Evolutionary conservation across 345 rosid species (phyloP), one percentile per base, ranked within the genome.

Genomic region (Syzygium jambos): DNA sequence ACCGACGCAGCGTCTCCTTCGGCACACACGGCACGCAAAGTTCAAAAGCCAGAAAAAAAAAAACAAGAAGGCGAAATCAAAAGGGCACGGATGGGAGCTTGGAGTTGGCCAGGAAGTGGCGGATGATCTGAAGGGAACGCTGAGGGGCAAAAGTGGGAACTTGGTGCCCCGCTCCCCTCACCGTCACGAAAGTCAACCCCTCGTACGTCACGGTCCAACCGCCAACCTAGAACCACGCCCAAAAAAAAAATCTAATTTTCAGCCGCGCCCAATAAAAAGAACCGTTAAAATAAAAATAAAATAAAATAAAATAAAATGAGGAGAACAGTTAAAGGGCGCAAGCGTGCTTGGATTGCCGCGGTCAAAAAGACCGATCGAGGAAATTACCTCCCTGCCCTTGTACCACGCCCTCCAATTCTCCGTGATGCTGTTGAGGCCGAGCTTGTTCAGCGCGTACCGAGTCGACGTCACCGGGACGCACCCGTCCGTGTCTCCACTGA

Each of bases 401-500:
- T 93, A 95, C 96, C 98, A 96, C 21, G 95, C 94, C 83, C 91
- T 89, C 98, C 98, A 95, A 38, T 90, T 96, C 88, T 93, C 85
- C 25, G 85, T 87, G 5, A 91, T 93, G 78, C 92, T 91, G 17
- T 92, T 91, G 17, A 96, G 90, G 51, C 96, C 93, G 85, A 96
- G 94, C 84, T 94, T 92, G 73, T 89, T 91, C 78, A 95, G 73
- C 9, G 94, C 86, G 86, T 90, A 94, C 88, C 98, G 90, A 0
- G 98, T 95, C 56, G 93, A 87, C 0, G 96, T 95, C 53, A 95
- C 95, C 1, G 95, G 98, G 86, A 96, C 90, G 90, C 96, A 93
- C 52, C 95, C 96, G 57, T 95, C 98, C 51, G 95, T 92, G 77
- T 96, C 98, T 87, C 98, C 98, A 87, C 98, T 96, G 91, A n/a